These are phyloP conservation scores for Eleusine coracana DNA, from an alignment of 176 grass and related monocot genomes.

Conservation along the genomic window DNA sequence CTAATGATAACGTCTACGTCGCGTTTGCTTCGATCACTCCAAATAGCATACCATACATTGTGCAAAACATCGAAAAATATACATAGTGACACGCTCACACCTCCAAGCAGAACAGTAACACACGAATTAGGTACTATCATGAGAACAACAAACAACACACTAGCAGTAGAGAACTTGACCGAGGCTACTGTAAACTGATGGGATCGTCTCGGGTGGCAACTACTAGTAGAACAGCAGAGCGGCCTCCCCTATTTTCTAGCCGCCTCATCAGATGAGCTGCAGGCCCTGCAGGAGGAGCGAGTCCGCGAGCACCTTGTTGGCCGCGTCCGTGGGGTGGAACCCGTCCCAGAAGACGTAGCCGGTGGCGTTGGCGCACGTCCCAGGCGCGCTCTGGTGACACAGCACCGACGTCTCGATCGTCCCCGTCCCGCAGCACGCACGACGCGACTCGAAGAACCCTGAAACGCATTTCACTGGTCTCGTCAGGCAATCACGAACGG, in stretches of 20 bases:
- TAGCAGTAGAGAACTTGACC: background rate
- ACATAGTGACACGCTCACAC: background rate
- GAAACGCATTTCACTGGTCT: background rate
- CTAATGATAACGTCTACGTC: background rate
- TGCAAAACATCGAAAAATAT: background rate
- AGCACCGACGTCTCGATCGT: slow-evolving; percentile 93
- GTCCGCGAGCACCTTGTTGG: slow-evolving; percentile 81
- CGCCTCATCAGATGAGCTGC: slow-evolving; percentile 68
- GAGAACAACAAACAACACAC: background rate
- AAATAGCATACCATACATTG: background rate
- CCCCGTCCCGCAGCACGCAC: slow-evolving; percentile 87
- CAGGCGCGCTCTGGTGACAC: slow-evolving; percentile 60
- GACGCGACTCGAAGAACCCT: slow-evolving; percentile 82
- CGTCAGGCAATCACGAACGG: too few species aligned
- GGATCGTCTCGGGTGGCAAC: background rate
- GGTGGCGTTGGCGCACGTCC: slow-evolving; percentile 84
- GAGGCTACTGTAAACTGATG: background rate
- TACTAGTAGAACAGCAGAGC: background rate
- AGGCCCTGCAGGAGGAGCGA: slow-evolving; percentile 71
- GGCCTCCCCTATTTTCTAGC: background rate
- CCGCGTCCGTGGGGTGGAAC: slow-evolving; percentile 92
- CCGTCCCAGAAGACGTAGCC: slow-evolving; percentile 98
- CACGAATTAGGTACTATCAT: background rate
- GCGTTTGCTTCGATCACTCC: background rate
- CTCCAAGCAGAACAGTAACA: background rate